phyloP scores from a whole-genome alignment of 768 basidiomycete species.

The Hygrophorus pudorinus region DNA sequence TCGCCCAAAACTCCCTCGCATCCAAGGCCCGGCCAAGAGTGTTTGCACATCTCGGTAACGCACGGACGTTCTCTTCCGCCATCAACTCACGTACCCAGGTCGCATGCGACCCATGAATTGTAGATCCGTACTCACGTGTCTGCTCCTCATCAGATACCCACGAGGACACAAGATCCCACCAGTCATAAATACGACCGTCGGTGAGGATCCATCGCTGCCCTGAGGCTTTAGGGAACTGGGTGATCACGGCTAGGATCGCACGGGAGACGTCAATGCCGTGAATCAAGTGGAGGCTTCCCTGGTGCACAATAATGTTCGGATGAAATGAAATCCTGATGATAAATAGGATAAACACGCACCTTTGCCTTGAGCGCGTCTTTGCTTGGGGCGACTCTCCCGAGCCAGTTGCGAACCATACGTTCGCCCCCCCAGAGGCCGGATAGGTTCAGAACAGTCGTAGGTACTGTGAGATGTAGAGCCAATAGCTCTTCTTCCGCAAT shows the following conservation, averaged over 20 bases:
- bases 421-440: constrained; percentile 54
- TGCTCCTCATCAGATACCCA: constrained; percentile 30
- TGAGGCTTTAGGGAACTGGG: constrained; percentile 28
- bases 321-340: not conserved
- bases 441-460: constrained; percentile 50
- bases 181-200: constrained; percentile 50
- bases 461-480: constrained; percentile 24
- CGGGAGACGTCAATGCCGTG: constrained; percentile 54
- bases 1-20: constrained; percentile 51
- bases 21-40: constrained; percentile 44
- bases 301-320: constrained; percentile 2
- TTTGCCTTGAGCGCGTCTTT: constrained; percentile 44
- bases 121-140: constrained; percentile 5
- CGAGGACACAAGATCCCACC: constrained; percentile 55
- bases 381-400: constrained; percentile 40
- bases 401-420: constrained; percentile 40
- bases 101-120: constrained; percentile 27
- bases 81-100: constrained; percentile 52
- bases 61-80: constrained; percentile 37
- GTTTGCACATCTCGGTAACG: constrained; percentile 40
- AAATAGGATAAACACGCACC: constrained; percentile 18
- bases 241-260: constrained; percentile 48
- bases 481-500: constrained; percentile 48
- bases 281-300: constrained; percentile 53
- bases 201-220: constrained; percentile 50